Evolutionary conservation across 1,139 yeast species (phyloP).

Genomic region (Neolecta irregularis): DNA sequence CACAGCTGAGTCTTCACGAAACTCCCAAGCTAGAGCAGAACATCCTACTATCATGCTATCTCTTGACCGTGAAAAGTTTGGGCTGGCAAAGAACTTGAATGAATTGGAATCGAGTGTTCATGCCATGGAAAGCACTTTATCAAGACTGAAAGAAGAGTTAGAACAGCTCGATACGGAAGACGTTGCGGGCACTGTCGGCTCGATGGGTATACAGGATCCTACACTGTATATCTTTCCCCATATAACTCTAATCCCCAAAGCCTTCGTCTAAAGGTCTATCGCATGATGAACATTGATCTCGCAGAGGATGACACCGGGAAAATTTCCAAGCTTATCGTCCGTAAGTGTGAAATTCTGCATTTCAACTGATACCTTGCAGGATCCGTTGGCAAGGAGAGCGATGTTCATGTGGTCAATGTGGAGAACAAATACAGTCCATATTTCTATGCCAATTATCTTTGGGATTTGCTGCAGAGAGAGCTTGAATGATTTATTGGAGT

Average conservation of each 20-base stretch:
- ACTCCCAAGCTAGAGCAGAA: slow-evolving; percentile 20
- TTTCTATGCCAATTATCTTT: slow-evolving; percentile 51
- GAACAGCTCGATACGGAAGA: slow-evolving; percentile 25
- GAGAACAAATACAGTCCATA: slow-evolving; percentile 47
- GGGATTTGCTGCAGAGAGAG: slow-evolving; percentile 45
- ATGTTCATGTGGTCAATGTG: slow-evolving; percentile 37
- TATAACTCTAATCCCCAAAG: slow-evolving; percentile 13
- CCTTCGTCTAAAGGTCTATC: slow-evolving; percentile 22
- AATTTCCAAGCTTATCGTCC: slow-evolving; percentile 34
- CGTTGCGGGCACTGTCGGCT: slow-evolving; percentile 15
- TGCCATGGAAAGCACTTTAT: slow-evolving; percentile 31
- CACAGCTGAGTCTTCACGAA: slow-evolving; percentile 21
- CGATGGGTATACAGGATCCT: slow-evolving; percentile 16
- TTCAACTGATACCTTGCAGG: background rate
- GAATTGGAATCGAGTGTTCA: slow-evolving; percentile 41
- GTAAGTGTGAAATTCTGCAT: slow-evolving; percentile 26
- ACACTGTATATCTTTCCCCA: slow-evolving; percentile 24
- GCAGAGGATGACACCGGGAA: slow-evolving; percentile 24
- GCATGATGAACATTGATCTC: slow-evolving; percentile 26
- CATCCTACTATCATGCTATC: slow-evolving; percentile 20
- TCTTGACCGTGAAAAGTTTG: slow-evolving; percentile 37
- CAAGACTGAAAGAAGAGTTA: slow-evolving; percentile 30
- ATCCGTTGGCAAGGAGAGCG: slow-evolving; percentile 24
- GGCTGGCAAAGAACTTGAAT: slow-evolving; percentile 41
- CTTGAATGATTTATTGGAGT: too few species aligned